A percentile compares a stretch with the other conserved stretches of the same genome.
Conservation (phyloP, 164 flowering plant genomes). For the Berberis vulgaris region DNA sequence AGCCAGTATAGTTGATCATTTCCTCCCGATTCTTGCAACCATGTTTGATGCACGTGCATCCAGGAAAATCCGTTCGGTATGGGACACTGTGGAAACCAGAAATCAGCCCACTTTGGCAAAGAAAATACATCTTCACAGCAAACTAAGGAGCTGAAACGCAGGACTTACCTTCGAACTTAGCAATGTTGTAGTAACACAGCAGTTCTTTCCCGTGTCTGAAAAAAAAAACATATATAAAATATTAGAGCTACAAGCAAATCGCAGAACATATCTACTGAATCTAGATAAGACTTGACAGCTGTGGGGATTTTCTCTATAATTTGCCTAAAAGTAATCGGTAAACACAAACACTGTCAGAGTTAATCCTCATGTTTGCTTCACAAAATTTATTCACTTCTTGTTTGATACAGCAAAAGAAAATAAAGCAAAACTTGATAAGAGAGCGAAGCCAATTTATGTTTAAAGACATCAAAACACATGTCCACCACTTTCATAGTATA, state of each 20-base stretch:
- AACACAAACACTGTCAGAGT: too few relatives aligned
- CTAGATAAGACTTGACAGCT: background rate
- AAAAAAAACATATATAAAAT: background rate
- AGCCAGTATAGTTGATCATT: slow-evolving; percentile 26
- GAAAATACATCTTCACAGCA: background rate
- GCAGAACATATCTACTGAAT: background rate
- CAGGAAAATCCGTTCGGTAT: slow-evolving; percentile 24
- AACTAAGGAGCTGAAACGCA: background rate
- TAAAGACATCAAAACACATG: too few relatives aligned
- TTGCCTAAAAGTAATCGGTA: too few relatives aligned
- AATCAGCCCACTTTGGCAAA: background rate
- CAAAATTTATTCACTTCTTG: too few relatives aligned
- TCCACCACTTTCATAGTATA: too few relatives aligned
- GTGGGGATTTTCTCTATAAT: too few relatives aligned
- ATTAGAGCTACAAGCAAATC: background rate
- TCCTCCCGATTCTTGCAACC: slow-evolving; percentile 31
- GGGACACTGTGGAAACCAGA: slow-evolving; percentile 13
- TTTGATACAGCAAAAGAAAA: too few relatives aligned
- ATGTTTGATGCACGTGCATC: slow-evolving; percentile 57
- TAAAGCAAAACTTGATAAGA: too few relatives aligned
- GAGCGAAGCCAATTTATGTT: too few relatives aligned
- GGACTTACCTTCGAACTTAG: slow-evolving; percentile 34
- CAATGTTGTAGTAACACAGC: slow-evolving; percentile 34
- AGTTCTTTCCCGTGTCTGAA: slow-evolving; percentile 37
- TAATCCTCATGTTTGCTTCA: too few relatives aligned